Evolutionary conservation across 139 green algal genomes (phyloP).

Genomic region (Bryopsis sp.): DNA sequence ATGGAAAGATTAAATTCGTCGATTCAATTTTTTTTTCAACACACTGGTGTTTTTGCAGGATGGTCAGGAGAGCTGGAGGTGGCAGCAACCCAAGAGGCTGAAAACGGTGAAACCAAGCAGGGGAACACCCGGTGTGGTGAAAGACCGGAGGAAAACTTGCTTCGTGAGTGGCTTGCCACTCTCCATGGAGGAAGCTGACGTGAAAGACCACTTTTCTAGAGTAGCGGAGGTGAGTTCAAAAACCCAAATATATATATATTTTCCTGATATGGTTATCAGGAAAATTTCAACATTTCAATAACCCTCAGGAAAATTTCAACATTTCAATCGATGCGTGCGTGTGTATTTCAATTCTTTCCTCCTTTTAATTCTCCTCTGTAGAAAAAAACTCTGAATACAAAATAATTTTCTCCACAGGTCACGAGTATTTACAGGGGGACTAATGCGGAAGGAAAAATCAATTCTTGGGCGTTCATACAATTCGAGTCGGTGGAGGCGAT

Average conservation of each 20-base stretch:
- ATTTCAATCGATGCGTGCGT: no score
- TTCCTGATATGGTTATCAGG: background rate
- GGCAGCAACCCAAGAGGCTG: background rate
- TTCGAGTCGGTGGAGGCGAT: background rate
- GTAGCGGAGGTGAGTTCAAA: constrained; percentile 40
- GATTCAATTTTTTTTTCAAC: no score
- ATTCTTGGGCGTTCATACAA: constrained; percentile 9
- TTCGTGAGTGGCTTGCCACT: constrained; percentile 72
- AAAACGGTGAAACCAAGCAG: no score
- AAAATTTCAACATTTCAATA: no score
- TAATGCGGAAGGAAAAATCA: background rate
- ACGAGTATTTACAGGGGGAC: background rate
- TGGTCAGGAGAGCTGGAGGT: no score
- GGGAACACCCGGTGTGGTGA: constrained; percentile 42
- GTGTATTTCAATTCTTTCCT: no score
- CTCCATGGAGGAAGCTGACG: constrained; percentile 46
- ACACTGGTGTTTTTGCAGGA: no score
- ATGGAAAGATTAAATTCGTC: no score
- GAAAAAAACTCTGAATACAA: no score
- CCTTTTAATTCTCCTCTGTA: no score
- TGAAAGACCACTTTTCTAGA: constrained; percentile 55
- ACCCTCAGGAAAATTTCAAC: no score
- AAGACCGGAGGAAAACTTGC: constrained; percentile 51
- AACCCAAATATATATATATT: no score
- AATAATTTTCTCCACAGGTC: background rate